Evolutionary conservation across 176 grass and related monocot species (phyloP), one percentile per base, ranked within the genome.

Genomic region (Oryza meridionalis): DNA sequence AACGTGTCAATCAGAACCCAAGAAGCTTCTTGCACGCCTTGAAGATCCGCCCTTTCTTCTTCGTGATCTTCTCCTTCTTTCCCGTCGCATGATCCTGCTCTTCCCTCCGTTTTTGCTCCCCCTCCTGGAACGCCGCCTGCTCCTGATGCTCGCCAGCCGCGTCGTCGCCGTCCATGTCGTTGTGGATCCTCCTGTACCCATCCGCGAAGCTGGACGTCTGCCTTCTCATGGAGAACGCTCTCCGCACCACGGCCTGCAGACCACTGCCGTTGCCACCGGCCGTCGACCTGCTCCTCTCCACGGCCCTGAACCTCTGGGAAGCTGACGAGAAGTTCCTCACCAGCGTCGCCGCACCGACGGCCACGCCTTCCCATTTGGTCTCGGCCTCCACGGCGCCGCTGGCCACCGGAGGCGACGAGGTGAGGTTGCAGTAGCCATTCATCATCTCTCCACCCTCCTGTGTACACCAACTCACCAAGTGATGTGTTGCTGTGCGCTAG

Each of bases 221-320:
- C 50, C 75, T 63, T 50, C 84, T 79, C 84, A 84, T 87, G 84
- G 88, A 90, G 84, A 90, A 87, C 38, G 84, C 88, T 75, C 88
- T 21, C 45, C 80, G 69, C 3, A 87, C 80, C 7, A 55, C 69
- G n/a, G 63, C 68, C 59, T 75, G 75, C 37, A 90, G 35, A 29
- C 70, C 46, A 4, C 69, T 68, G 27, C 43, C 70, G 38, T 40
- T 40, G 71, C 67, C 62, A 22, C 45, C 62, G 14, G 45, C 13
- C 24, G 81, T 73, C 11, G 81, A 67, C 82, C 68, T 84, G 73
- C 73, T 66, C 26, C 84, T 77, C 59, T 82, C 68, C 68, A 65
- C 76, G 76, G 81, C 33, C 31, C 44, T 44, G 70, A 87, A 90
- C 88, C 84, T 87, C 80, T 76, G 75, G 17, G 88, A 90, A 7